Evolutionary conservation across 2,329 filamentous ascomycete species (phyloP).

Genomic region (Sclerotinia trifoliorum): DNA sequence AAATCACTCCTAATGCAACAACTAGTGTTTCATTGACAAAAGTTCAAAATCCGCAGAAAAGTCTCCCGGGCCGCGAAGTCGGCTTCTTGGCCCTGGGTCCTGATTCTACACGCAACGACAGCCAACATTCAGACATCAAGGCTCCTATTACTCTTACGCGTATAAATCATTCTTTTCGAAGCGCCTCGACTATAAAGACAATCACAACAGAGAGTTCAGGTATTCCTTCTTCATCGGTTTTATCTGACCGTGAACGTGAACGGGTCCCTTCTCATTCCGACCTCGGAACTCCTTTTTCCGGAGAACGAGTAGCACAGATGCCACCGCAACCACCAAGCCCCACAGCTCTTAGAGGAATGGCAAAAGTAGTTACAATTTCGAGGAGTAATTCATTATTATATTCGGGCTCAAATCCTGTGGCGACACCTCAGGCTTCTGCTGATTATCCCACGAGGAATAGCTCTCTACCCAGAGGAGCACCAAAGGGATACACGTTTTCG

Average conservation of each 20-base stretch:
- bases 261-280: neutral
- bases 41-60: neutral
- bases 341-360: neutral
- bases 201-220: constrained; percentile 11
- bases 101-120: neutral
- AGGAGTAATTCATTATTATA: neutral
- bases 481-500: neutral
- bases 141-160: neutral
- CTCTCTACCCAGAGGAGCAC: neutral
- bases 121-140: neutral
- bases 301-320: neutral
- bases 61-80: neutral
- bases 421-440: neutral
- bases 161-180: neutral
- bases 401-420: neutral
- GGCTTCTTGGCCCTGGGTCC: neutral
- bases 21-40: too few species aligned
- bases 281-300: too few species aligned
- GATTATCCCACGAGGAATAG: neutral
- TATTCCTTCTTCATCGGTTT: constrained; percentile 9
- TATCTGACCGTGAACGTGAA: neutral
- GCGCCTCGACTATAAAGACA: constrained; percentile 1
- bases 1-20: neutral
- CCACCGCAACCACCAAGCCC: neutral
- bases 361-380: constrained; percentile 5